Base-by-base conservation (phyloP, 2,329 filamentous ascomycete genomes). In the Fusarium transvaalense region DNA sequence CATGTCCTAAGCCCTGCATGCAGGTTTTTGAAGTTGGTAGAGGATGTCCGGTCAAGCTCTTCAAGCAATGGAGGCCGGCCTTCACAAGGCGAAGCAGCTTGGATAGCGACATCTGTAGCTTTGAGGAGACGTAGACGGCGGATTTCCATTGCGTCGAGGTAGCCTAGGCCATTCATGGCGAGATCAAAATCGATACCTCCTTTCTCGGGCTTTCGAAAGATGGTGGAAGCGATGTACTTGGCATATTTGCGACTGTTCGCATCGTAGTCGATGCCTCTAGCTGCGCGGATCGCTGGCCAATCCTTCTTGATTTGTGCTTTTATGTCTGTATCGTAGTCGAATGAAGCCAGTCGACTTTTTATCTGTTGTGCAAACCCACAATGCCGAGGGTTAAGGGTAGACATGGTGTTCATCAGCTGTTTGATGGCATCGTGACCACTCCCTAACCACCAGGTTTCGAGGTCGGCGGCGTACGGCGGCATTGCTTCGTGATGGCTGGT, bases 401-500 rank as follows among this genome's bases (percentile, higher is more conserved):
- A 55, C 12, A 69, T 56, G 2, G 39, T 25, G 38, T 74, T 56
- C n/a, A 78, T 60, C 13, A 81, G 71, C 5, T 68, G 58, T 7
- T 45, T 51, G 9, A 81, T 71, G 14, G 56, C 54, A 19, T 73
- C 69, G 19, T 65, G 60, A 10, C 76, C 77, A 23, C 45, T 52
- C 8, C 56, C 66, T 32, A 78, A 71, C 79, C 79, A 81, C 75
- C 78, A 80, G 31, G 70, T 55, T 60, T 79, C 74, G 17, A 80
- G 70, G 45, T 79, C 75, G 17, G 75, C 62, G 7, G 76, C 65
- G 50, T 70, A 72, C 6, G 72, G 71, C 27, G 75, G 74, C 79
- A 81, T 81, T 12, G 25, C 19, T 56, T 42, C 31, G 29, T 42
- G 25, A 37, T 47, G 9, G 15, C 21, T 15, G 32, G 14, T 41